Evolutionary conservation across 495 filamentous ascomycete species (phyloP).

Genomic region (Trichoderma orchidacearum): DNA sequence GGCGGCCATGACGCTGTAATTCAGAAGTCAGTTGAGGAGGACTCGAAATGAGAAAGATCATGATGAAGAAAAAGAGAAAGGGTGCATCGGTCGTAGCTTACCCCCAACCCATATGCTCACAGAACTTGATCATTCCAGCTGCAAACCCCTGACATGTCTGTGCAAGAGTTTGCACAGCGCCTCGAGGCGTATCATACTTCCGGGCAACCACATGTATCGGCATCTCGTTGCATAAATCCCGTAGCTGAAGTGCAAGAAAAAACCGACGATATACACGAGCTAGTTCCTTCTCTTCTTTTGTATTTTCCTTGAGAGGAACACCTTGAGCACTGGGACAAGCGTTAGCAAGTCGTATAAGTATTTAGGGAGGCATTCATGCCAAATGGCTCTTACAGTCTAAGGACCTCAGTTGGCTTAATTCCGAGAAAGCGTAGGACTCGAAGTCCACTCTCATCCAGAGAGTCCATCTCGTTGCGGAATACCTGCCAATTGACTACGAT

Average conservation of each 20-base stretch:
- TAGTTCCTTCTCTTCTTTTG: constrained; percentile 40
- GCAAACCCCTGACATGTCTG: constrained; percentile 72
- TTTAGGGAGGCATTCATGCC: not conserved
- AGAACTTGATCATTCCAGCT: constrained; percentile 64
- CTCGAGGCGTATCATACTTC: constrained; percentile 58
- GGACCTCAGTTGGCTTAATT: constrained; percentile 54
- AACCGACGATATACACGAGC: constrained; percentile 61
- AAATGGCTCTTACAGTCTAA: constrained; percentile 43
- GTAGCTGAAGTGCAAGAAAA: constrained; percentile 67
- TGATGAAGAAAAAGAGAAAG: not conserved
- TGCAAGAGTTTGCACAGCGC: constrained; percentile 56
- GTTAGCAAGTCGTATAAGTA: constrained; percentile 12
- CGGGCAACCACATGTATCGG: constrained; percentile 55
- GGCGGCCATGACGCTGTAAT: constrained; percentile 45
- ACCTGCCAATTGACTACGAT: constrained; percentile 56
- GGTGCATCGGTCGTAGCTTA: constrained; percentile 6
- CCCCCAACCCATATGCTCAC: constrained; percentile 61
- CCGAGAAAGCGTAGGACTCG: constrained; percentile 58
- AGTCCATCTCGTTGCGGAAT: constrained; percentile 57
- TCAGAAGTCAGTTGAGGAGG: constrained; percentile 1
- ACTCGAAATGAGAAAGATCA: too few species aligned
- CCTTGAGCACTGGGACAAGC: constrained; percentile 42
- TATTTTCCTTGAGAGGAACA: constrained; percentile 51
- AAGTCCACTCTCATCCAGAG: constrained; percentile 55
- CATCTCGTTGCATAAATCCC: constrained; percentile 68